These are phyloP conservation scores for Quercus variabilis DNA, from an alignment of 306 rosid species.

Conservation along the genomic window DNA sequence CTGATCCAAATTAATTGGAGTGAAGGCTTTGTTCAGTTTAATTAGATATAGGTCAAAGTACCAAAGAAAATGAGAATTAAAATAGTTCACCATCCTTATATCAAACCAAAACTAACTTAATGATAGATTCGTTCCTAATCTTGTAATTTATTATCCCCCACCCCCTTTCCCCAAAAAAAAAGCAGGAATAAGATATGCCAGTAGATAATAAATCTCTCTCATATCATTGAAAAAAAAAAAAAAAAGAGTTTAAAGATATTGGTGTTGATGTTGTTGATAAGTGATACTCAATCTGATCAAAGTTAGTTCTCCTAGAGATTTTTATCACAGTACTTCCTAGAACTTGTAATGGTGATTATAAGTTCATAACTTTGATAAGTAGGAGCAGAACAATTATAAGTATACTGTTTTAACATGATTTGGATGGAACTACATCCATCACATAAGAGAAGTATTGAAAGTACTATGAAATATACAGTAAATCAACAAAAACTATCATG, in stretches of 20 bases:
- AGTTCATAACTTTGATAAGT: background rate
- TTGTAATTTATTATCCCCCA: background rate
- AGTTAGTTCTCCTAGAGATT: background rate
- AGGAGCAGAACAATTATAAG: background rate
- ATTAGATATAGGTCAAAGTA: background rate
- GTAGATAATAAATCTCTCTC: background rate
- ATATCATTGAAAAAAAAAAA: background rate
- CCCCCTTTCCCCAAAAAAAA: background rate
- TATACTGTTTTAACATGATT: background rate
- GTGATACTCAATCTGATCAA: background rate
- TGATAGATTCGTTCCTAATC: background rate
- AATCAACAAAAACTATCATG: background rate
- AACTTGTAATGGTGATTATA: background rate
- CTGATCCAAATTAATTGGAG: background rate
- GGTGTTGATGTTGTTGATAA: too few species aligned
- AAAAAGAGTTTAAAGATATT: too few species aligned
- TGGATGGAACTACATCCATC: background rate
- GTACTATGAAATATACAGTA: background rate
- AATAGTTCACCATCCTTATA: background rate
- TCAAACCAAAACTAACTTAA: conserved; percentile 5
- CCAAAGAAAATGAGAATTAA: background rate
- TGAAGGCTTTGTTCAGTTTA: background rate
- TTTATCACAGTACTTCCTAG: background rate
- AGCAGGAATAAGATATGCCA: background rate
- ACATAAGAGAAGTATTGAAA: background rate